A percentile compares a stretch with the other conserved stretches of the same genome.
These are phyloP conservation scores for Phoenix dactylifera DNA, from an alignment of 176 grass and related monocot species.

Conservation along the genomic window DNA sequence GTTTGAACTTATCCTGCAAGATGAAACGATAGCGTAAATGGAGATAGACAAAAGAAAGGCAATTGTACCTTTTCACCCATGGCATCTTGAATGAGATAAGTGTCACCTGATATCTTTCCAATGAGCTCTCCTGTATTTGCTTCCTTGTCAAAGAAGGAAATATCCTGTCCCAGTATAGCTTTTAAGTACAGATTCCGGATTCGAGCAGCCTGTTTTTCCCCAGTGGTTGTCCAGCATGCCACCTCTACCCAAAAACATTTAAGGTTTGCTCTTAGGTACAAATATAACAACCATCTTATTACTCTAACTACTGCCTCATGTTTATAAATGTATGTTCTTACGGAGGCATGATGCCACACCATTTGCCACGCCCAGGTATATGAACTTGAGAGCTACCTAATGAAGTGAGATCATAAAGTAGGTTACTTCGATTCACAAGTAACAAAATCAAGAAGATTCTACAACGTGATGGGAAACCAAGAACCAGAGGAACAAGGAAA, in stretches of 20 bases:
- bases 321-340: conserved; percentile 2
- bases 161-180: conserved; percentile 13
- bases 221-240: conserved; percentile 13
- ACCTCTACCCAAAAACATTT: conserved; percentile 8
- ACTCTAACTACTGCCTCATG: too few relatives aligned
- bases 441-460: not conserved
- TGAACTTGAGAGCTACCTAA: conserved; percentile 9
- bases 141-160: conserved; percentile 11
- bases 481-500: not conserved
- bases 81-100: conserved; percentile 15
- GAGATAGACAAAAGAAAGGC: not conserved
- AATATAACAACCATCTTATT: too few relatives aligned
- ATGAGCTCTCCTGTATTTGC: conserved; percentile 6
- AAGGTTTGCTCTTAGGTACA: not conserved
- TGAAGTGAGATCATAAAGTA: not conserved
- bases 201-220: conserved; percentile 10
- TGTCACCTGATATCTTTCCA: conserved; percentile 15
- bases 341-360: conserved; percentile 10
- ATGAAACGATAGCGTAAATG: not conserved
- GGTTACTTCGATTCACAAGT: not conserved
- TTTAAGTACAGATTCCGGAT: conserved; percentile 11
- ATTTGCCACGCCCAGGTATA: conserved; percentile 8
- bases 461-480: not conserved
- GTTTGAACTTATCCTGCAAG: too few relatives aligned
- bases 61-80: conserved; percentile 15